Conservation (phyloP, 2,329 filamentous ascomycete genomes). For the Trichophyton schoenleinii region DNA sequence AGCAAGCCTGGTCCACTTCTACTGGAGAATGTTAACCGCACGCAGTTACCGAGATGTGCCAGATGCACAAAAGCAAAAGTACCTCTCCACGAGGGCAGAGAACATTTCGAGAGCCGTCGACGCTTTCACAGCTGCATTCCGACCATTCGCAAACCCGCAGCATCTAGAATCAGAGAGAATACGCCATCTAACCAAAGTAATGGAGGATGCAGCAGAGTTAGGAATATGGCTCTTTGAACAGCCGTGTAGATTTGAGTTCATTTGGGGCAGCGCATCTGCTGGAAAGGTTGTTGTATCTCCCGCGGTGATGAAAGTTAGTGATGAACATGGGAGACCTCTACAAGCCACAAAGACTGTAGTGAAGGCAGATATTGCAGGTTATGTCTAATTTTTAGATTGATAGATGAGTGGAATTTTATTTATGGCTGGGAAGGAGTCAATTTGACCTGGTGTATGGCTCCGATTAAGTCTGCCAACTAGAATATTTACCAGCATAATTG, state of each 20-base stretch:
- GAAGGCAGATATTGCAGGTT: background rate
- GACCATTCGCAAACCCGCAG: conserved; percentile 13
- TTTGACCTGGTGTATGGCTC: too few species aligned
- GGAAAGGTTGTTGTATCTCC: conserved; percentile 12
- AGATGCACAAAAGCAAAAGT: background rate
- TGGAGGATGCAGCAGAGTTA: conserved; percentile 15
- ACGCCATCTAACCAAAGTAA: conserved; percentile 15
- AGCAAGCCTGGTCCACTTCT: conserved; percentile 14
- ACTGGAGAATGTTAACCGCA: conserved; percentile 22
- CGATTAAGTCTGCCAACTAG: too few species aligned
- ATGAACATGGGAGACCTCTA: conserved; percentile 16
- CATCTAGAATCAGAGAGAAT: conserved; percentile 12
- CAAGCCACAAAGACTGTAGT: conserved; percentile 11
- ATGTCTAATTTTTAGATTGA: background rate
- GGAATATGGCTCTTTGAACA: conserved; percentile 21
- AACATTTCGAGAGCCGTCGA: background rate
- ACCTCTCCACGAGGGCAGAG: background rate
- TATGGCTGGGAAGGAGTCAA: too few species aligned
- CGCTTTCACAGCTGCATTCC: conserved; percentile 16
- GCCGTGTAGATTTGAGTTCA: conserved; percentile 18
- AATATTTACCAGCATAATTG: too few species aligned
- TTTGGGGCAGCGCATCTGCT: background rate
- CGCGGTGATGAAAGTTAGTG: conserved; percentile 14
- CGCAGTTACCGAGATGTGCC: conserved; percentile 11
- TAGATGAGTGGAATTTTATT: background rate